Base-by-base conservation (phyloP, 1,139 yeast genomes). In the Scheffersomyces cryptocercus region DNA sequence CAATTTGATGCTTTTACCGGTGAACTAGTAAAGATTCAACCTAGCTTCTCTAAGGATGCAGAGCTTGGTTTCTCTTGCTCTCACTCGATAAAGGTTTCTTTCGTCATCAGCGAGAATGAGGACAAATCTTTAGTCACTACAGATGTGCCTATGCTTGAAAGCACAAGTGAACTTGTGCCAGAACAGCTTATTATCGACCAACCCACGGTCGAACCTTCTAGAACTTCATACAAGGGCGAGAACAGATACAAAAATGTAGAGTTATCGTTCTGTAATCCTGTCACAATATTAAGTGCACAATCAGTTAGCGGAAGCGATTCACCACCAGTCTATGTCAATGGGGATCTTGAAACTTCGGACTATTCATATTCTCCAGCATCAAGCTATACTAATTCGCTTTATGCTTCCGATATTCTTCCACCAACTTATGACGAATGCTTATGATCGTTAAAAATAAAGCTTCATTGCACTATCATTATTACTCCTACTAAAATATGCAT, bases 221-320 rank as follows among this genome's bases (percentile, higher is more conserved):
- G 26, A 20, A 20, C 3, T 20, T 20, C 26, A 20, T 5, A 20
- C 7, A 20, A 41, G 20, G 49, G 40, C 3, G 16, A 40, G 3
- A 37, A 46, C 3, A 45, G 47, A 20, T 54, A 35, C 36, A 49
- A 45, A 29, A 47, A 41, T 33, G 49, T 51, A 5, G 59, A 54
- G 28, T 43, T 55, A n/a, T 49, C 55, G 2, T 54, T 52, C 39
- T 38, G 54, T 5, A 36, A 49, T 4, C 55, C 58, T 4, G 45
- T 55, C n/a, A 41, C 45, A 9, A 37, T 55, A 10, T 42, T 55
- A 11, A 39, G 47, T 30, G 37, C 48, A 10, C 49, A 45, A 35
- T 45, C 57, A 7, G 24, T 37, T 12, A 40, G 46, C n/a, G 54
- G 50, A 13, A 42, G 51, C 5, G 35, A 31, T 5, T 45, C 49